These are phyloP conservation scores for Arabidopsis hybrid DNA, from an alignment of 441 rosid species.

Conservation along the genomic window DNA sequence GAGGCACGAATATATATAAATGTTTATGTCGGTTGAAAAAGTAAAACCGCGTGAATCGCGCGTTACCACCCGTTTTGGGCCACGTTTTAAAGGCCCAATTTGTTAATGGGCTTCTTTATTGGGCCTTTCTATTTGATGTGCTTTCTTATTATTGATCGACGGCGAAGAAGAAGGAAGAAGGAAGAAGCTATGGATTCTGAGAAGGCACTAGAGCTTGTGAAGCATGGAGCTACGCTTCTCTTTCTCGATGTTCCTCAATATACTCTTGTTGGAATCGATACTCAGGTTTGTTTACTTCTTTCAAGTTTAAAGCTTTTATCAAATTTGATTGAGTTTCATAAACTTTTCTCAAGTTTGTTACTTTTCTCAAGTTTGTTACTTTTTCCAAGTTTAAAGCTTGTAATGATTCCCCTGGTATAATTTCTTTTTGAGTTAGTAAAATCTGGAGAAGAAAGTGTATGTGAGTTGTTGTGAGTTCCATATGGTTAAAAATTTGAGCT, in stretches of 20 bases:
- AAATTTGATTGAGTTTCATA: neutral
- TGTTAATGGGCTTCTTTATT: neutral
- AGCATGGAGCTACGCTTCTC: conserved; percentile 76
- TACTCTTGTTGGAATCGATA: conserved; percentile 82
- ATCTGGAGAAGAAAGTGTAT: too few relatives aligned
- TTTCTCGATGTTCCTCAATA: conserved; percentile 84
- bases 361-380: too few relatives aligned
- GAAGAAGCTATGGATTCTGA: conserved; percentile 67
- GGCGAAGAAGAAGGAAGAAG: neutral
- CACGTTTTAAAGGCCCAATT: neutral
- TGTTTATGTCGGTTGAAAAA: conserved; percentile 23
- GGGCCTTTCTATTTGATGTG: neutral
- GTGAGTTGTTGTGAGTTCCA: too few relatives aligned
- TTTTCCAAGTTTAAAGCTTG: too few relatives aligned
- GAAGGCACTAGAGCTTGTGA: conserved; percentile 72
- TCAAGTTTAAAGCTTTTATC: neutral
- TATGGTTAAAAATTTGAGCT: too few relatives aligned
- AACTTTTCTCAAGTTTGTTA: neutral
- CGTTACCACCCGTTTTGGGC: conserved; percentile 19
- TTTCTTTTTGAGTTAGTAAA: too few relatives aligned
- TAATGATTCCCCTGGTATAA: too few relatives aligned
- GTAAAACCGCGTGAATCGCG: conserved; percentile 36
- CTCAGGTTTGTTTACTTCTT: conserved; percentile 54
- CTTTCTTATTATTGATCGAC: too few relatives aligned
- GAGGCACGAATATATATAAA: neutral